These are phyloP conservation scores for Melanomma pulvis-pyrius DNA, from an alignment of 495 filamentous ascomycete genomes.

Conservation along the genomic window DNA sequence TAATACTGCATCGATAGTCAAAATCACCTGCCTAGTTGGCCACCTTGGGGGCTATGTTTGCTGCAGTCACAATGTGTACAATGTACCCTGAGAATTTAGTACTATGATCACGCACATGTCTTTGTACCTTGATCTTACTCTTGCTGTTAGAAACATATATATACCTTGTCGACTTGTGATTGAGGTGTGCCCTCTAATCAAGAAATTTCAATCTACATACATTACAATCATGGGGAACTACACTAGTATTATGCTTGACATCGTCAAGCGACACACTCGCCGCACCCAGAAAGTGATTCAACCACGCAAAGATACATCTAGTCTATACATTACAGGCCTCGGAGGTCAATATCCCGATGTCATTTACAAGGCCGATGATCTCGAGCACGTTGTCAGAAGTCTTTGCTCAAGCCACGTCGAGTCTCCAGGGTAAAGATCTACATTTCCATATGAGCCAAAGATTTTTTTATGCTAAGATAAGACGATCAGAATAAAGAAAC, in stretches of 20 bases:
- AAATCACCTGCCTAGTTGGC: too few relatives aligned
- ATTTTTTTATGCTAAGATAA: neutral
- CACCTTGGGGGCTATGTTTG: too few relatives aligned
- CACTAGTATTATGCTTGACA: neutral
- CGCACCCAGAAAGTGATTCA: neutral
- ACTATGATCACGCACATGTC: neutral
- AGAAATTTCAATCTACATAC: neutral
- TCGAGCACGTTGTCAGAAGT: neutral
- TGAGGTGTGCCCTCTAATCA: too few relatives aligned
- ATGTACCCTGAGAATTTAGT: too few relatives aligned
- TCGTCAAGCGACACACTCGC: neutral
- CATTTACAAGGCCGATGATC: neutral
- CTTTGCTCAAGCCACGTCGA: neutral
- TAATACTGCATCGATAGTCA: neutral
- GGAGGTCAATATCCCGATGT: neutral
- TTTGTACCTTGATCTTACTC: neutral
- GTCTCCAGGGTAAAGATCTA: neutral
- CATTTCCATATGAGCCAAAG: neutral
- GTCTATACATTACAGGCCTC: neutral
- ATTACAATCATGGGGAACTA: neutral
- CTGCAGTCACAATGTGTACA: too few relatives aligned
- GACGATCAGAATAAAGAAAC: neutral
- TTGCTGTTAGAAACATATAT: neutral
- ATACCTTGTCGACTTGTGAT: neutral
- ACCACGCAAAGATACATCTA: neutral